phyloP scores from a whole-genome alignment of 75 land plant genomes.

The Selaginella moellendorffii region DNA sequence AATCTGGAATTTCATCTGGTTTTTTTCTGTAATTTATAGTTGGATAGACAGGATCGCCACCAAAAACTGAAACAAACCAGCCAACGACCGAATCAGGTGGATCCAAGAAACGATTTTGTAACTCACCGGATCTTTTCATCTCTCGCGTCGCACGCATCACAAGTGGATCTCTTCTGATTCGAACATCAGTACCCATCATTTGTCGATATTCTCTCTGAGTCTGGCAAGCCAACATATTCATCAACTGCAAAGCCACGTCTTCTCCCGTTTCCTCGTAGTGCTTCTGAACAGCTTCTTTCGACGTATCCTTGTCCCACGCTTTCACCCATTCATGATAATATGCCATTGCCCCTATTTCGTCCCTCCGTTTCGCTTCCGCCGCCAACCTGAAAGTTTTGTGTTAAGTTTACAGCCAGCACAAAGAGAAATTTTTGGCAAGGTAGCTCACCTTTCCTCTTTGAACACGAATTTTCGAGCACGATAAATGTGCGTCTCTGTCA shows the following conservation, averaged over 20 bases:
- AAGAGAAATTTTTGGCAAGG: not conserved
- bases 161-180: constrained; percentile 73
- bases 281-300: constrained; percentile 71
- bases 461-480: constrained; percentile 66
- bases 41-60: constrained; percentile 98
- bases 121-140: constrained; percentile 55
- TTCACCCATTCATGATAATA: constrained; percentile 94
- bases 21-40: constrained; percentile 82
- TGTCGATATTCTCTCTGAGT: constrained; percentile 66
- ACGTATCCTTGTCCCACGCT: constrained; percentile 74
- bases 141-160: constrained; percentile 77
- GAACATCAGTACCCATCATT: constrained; percentile 93
- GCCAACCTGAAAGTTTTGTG: constrained; percentile 31
- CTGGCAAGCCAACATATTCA: constrained; percentile 63
- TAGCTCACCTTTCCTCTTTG: constrained; percentile 69
- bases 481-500: constrained; percentile 62
- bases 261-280: constrained; percentile 82
- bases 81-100: not conserved
- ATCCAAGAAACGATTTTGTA: not conserved
- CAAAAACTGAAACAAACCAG: constrained; percentile 62
- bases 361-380: constrained; percentile 48
- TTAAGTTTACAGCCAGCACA: not conserved
- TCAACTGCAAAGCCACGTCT: constrained; percentile 60
- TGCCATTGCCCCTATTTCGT: constrained; percentile 62
- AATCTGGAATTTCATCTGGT: constrained; percentile 68